A percentile compares a stretch with the other conserved stretches of the same genome.
phyloP scores from a whole-genome alignment of 495 filamentous ascomycete genomes.

The Cryomyces antarcticus region DNA sequence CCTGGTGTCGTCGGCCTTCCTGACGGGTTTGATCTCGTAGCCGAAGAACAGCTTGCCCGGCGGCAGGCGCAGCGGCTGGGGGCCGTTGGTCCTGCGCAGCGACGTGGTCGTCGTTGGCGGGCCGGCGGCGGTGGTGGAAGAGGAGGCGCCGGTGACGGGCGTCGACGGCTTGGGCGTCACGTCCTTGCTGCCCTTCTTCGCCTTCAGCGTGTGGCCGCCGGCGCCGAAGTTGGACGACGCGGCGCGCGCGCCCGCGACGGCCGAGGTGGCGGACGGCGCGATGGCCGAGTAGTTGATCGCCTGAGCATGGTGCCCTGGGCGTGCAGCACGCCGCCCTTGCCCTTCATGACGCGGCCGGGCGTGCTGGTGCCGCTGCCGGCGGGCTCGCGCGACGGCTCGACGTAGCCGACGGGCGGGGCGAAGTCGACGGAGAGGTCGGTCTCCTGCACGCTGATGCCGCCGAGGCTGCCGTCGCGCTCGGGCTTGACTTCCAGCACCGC shows the following conservation, averaged over 20 bases:
- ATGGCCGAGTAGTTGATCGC: slow-evolving; percentile 95
- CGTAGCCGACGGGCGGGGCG: slow-evolving; percentile 79
- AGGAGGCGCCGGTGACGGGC: slow-evolving; percentile 42
- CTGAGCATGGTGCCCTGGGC: slow-evolving; percentile 81
- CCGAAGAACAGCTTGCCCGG: slow-evolving; percentile 91
- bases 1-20: slow-evolving; percentile 55
- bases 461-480: slow-evolving; percentile 40
- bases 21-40: slow-evolving; percentile 74
- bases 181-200: slow-evolving; percentile 53
- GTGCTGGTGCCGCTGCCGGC: slow-evolving; percentile 36
- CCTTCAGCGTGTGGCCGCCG: slow-evolving; percentile 53
- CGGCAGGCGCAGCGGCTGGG: slow-evolving; percentile 67
- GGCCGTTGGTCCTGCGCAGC: slow-evolving; percentile 45
- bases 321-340: slow-evolving; percentile 52
- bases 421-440: slow-evolving; percentile 94
- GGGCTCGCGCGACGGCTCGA: slow-evolving; percentile 36
- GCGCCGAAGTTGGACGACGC: slow-evolving; percentile 59
- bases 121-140: slow-evolving; percentile 4
- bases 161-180: slow-evolving; percentile 67
- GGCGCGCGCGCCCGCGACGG: slow-evolving; percentile 37
- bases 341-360: slow-evolving; percentile 27
- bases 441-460: slow-evolving; percentile 71
- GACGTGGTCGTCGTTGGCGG: slow-evolving; percentile 10
- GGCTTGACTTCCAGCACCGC: slow-evolving; percentile 87
- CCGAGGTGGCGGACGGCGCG: slow-evolving; percentile 49